A percentile compares a stretch with the other conserved stretches of the same genome.
phyloP scores from a whole-genome alignment of 1,139 yeast species.

The Magnusiomyces tetraspermus region DNA sequence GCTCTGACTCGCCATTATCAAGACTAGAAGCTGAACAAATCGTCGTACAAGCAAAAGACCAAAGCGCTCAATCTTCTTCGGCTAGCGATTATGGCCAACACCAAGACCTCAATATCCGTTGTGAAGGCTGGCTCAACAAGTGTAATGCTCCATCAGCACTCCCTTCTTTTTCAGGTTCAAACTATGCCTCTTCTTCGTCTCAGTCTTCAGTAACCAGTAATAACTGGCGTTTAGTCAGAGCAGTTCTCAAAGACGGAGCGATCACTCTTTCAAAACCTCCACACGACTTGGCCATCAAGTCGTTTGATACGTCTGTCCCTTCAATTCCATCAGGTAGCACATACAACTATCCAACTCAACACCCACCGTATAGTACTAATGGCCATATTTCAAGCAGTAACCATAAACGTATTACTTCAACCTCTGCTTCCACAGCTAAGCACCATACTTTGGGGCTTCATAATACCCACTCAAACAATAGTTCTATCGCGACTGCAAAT shows the following conservation, averaged over 20 bases:
- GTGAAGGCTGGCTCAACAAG: conserved; percentile 14
- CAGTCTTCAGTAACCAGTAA: conserved; percentile 5
- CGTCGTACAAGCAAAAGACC: not conserved
- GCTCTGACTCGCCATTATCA: too few species aligned
- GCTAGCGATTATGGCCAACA: not conserved
- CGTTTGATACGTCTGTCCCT: conserved; percentile 23
- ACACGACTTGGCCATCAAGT: conserved; percentile 23
- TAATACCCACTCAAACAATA: conserved; percentile 4
- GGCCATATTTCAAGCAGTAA: not conserved
- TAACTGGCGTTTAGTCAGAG: conserved; percentile 27
- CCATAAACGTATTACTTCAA: conserved; percentile 13
- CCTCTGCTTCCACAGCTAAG: conserved; percentile 7
- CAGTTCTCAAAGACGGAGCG: conserved; percentile 26
- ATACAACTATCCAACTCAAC: conserved; percentile 5
- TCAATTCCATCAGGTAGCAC: conserved; percentile 6
- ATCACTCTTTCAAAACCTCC: conserved; percentile 29
- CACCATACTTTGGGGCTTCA: not conserved
- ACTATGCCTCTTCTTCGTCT: conserved; percentile 3
- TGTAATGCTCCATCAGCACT: not conserved
- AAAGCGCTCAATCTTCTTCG: not conserved
- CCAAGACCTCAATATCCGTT: conserved; percentile 1
- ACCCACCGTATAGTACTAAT: conserved; percentile 8
- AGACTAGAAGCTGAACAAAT: too few species aligned
- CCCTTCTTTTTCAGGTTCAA: conserved; percentile 8
- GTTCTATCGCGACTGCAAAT: not conserved